Conservation (phyloP, 2,329 filamentous ascomycete species). For the Arthroderma sp. region DNA sequence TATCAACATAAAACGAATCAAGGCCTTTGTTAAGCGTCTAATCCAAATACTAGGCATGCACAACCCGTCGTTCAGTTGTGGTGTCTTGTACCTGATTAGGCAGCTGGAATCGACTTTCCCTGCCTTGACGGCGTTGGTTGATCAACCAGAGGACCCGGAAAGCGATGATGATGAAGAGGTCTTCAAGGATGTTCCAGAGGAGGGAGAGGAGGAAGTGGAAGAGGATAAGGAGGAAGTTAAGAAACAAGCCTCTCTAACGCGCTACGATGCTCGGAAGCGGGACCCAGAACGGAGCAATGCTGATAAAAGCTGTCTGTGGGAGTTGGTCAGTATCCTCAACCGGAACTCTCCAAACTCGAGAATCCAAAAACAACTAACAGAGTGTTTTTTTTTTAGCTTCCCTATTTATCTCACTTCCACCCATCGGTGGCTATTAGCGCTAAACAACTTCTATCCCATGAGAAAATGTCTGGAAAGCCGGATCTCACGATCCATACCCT, state of each 20-base stretch:
- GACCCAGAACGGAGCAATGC: conserved; percentile 87
- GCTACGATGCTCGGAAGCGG: conserved; percentile 80
- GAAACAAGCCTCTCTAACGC: conserved; percentile 21
- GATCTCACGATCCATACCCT: conserved; percentile 83
- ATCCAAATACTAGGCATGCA: conserved; percentile 79
- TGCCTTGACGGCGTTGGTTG: conserved; percentile 63
- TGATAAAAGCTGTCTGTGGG: conserved; percentile 88
- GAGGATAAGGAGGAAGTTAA: conserved; percentile 18
- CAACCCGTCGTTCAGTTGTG: conserved; percentile 84
- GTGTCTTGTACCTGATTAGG: conserved; percentile 76
- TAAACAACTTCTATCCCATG: conserved; percentile 53
- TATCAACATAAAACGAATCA: conserved; percentile 78
- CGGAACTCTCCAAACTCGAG: conserved; percentile 16
- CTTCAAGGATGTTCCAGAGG: conserved; percentile 53
- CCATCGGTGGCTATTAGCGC: conserved; percentile 84
- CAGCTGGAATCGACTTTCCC: conserved; percentile 72
- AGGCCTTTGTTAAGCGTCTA: conserved; percentile 90
- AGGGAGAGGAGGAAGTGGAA: conserved; percentile 34
- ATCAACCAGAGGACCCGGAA: conserved; percentile 66
- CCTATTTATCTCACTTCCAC: conserved; percentile 73
- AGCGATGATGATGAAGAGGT: conserved; percentile 56
- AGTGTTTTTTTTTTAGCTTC: conserved; percentile 30
- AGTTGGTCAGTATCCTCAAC: conserved; percentile 49
- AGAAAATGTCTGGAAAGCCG: conserved; percentile 69
- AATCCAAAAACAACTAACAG: neutral